phyloP scores from a whole-genome alignment of 257 asterid species.

The Gynochthodes officinalis region DNA sequence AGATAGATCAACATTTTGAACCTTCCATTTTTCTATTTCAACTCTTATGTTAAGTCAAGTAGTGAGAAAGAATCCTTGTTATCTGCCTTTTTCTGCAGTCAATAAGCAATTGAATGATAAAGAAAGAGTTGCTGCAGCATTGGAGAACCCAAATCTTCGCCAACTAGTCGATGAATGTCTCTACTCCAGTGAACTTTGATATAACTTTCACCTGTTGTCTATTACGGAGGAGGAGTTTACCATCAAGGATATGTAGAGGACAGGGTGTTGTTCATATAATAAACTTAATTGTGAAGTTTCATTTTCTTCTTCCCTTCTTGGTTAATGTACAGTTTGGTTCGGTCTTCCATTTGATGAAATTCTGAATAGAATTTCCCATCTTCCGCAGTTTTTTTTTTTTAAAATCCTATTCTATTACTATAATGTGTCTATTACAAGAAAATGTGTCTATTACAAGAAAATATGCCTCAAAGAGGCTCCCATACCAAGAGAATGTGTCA shows the following conservation, averaged over 20 bases:
- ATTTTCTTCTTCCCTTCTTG: background rate
- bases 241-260: too few species aligned
- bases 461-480: too few species aligned
- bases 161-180: constrained; percentile 93
- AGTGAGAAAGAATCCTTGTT: background rate
- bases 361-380: background rate
- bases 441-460: too few species aligned
- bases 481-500: too few species aligned
- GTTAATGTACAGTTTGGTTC: constrained; percentile 10
- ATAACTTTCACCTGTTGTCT: background rate
- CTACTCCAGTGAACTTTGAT: constrained; percentile 68
- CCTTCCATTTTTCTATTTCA: background rate
- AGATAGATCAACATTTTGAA: background rate
- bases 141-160: constrained; percentile 91
- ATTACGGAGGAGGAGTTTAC: background rate
- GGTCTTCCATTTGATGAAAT: background rate
- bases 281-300: background rate
- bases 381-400: too few species aligned
- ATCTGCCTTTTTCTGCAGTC: constrained; percentile 39
- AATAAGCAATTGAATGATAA: constrained; percentile 90
- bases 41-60: background rate
- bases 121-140: constrained; percentile 91
- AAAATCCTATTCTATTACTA: too few species aligned
- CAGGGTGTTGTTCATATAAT: background rate
- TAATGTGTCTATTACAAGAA: too few species aligned